Evolutionary conservation across 2,329 filamentous ascomycete genomes (phyloP).

Genomic region (Exophiala spinifera): DNA sequence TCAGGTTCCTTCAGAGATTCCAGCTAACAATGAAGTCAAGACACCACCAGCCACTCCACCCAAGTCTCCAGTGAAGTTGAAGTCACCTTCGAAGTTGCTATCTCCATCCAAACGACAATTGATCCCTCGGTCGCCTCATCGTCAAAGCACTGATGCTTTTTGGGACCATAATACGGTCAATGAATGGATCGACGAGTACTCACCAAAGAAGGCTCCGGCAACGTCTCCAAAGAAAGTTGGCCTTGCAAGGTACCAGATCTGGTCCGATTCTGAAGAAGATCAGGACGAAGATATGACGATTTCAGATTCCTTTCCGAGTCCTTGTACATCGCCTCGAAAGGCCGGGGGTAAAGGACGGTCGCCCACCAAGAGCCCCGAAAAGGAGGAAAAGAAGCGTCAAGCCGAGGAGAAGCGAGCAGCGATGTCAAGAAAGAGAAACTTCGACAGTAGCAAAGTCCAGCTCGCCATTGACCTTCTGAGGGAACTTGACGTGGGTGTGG

Average conservation of each 20-base stretch:
- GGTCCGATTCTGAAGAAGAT: constrained; percentile 39
- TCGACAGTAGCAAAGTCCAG: constrained; percentile 52
- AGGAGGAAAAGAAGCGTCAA: constrained; percentile 24
- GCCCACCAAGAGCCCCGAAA: constrained; percentile 28
- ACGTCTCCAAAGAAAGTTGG: constrained; percentile 24
- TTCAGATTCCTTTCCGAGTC: constrained; percentile 30
- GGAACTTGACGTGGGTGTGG: constrained; percentile 54
- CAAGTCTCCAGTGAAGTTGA: constrained; percentile 23
- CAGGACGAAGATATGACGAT: constrained; percentile 23
- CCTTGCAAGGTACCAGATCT: constrained; percentile 31
- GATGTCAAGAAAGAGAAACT: constrained; percentile 46
- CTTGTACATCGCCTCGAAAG: constrained; percentile 26
- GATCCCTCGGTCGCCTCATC: constrained; percentile 50
- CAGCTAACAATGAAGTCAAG: constrained; percentile 1
- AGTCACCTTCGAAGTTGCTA: constrained; percentile 33
- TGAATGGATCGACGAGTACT: constrained; percentile 55
- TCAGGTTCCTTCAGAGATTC: too few relatives aligned
- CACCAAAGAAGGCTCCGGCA: constrained; percentile 45
- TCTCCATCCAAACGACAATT: constrained; percentile 48
- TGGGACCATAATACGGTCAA: constrained; percentile 53
- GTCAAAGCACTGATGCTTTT: constrained; percentile 52
- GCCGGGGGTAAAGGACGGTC: constrained; percentile 30
- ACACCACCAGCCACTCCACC: constrained; percentile 36
- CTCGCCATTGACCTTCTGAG: constrained; percentile 55
- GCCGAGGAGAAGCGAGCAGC: constrained; percentile 37